Evolutionary conservation across 2,329 filamentous ascomycete genomes (phyloP), one percentile per base, ranked within the genome.

Genomic region (Hymenoscyphus scutula): DNA sequence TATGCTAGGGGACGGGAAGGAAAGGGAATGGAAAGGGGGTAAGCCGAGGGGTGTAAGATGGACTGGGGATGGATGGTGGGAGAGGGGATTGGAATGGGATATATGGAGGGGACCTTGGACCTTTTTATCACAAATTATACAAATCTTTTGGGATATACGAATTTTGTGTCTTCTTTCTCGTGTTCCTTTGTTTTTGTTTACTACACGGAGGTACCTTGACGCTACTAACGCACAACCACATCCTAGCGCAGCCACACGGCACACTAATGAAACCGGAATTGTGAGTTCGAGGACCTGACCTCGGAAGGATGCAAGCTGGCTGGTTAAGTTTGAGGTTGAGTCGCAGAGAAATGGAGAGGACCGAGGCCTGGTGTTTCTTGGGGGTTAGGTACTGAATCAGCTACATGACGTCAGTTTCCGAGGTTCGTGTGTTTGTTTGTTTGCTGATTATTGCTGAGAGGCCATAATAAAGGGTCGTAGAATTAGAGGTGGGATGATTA

Each of bases 1-100:
- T 57, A 51, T 25, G 19, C 10, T 7, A 4, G n/a, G 8, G 45
- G 45, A 51, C 4, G 11, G 45, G 45, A 19, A 10, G 19, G 10
- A 3, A 11, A 11, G 13, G 13, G 29, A 53, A 34, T 10, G n/a
- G 27, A 8, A 5, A 55, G 53, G 29, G 17, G 29, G 53, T 6
- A 55, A 55, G 53, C 53, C 53, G n/a, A 29, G 23, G 29, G 45
- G 19, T 51, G 19, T 51, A 51, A 51, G 45, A 51, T 51, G 45
- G 41, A 34, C 10, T 34, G 13, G n/a, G 45, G 5, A 51, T 51
- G 19, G 45, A 13, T 17, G 13, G 10, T 10, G 19, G 23, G 23
- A 2, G 6, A 23, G 45, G 23, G 45, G 38, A 23, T 8, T 29
- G 45, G 45, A 25, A 25, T 25, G 23, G 45, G 19, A 25, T 51